Base-by-base conservation (phyloP, 345 rosid species). In the Lepidium didymum region DNA sequence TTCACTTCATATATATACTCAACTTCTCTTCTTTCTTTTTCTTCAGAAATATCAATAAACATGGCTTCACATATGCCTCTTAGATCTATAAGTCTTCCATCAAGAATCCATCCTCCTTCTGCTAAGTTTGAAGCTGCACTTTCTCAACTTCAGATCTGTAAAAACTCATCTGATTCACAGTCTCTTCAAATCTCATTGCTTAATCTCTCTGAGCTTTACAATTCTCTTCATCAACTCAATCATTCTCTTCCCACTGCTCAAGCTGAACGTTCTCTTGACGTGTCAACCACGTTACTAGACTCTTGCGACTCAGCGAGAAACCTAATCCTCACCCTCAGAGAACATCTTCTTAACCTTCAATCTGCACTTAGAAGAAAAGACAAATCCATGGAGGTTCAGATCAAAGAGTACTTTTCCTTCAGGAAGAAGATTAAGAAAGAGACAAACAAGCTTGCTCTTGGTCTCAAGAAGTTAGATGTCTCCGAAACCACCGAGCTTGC, bases 41-140 rank as follows among this genome's bases (percentile, higher is more conserved):
- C 68, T 67, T 57, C 55, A 65, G 7, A 50, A 44, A 41, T 43
- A 60, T 51, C 56, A 67, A 67, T 44, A 66, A 74, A 67, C 64
- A 74, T 60, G 73, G 67, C 73, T 27, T 56, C 49, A 14, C 65
- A 79, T 11, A 65, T 43, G 60, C 84, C 83, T 7, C 18, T 71
- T 46, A 78, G 88, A 72, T 82, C 85, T 21, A 76, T 84, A 54
- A 84, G 84, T 62, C 73, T 84, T 33, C 91, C 88, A n/a, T 79
- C 86, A 23, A 86, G 88, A 71, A 51, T 74, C 6, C 85, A 83
- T 37, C 80, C 74, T 21, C 76, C 73, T 73, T 80, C 69, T 38
- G 58, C 71, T 11, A 77, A 80, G 33, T 63, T 80, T 52, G 82
- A 83, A 72, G 81, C 83, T 40, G 78, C 85, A 10, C 27, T 86